phyloP scores from a whole-genome alignment of 2,329 filamentous ascomycete genomes.

The Myriosclerotinia scirpicola region DNA sequence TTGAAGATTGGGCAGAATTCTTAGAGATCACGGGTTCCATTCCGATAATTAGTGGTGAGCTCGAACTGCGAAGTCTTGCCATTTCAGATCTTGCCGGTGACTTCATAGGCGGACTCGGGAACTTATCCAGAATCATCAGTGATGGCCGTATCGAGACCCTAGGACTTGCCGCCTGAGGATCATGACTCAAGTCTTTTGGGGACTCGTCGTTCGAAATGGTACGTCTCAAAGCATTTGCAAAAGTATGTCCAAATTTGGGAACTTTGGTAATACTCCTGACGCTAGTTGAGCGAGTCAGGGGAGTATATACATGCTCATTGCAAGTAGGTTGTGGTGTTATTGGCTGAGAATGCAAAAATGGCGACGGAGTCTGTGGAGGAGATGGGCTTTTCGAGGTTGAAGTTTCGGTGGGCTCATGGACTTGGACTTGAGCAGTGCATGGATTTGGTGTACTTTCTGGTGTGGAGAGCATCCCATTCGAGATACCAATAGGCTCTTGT shows the following conservation, averaged over 20 bases:
- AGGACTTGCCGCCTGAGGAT: neutral
- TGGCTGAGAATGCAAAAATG: neutral
- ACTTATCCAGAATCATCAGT: constrained; percentile 7
- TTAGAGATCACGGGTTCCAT: neutral
- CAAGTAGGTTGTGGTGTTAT: neutral
- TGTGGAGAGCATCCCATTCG: constrained; percentile 1
- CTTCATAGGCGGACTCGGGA: neutral
- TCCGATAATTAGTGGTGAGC: constrained; percentile 9
- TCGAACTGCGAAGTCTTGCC: constrained; percentile 14
- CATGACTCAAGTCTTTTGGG: neutral
- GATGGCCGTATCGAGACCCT: neutral
- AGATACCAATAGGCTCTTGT: neutral
- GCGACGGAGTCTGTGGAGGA: constrained; percentile 19
- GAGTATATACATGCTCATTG: neutral
- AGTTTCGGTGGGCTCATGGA: neutral
- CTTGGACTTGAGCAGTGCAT: neutral
- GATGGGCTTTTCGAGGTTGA: constrained; percentile 14
- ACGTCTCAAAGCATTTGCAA: constrained; percentile 20
- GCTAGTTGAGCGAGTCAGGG: constrained; percentile 13
- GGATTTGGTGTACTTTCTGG: constrained; percentile 10
- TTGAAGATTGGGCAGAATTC: neutral
- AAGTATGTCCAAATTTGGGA: constrained; percentile 19
- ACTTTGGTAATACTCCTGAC: constrained; percentile 13
- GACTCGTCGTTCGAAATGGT: constrained; percentile 18
- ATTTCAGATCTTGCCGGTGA: neutral